These are phyloP conservation scores for Pichia cactophila DNA, from an alignment of 1,139 yeast genomes.

Conservation along the genomic window DNA sequence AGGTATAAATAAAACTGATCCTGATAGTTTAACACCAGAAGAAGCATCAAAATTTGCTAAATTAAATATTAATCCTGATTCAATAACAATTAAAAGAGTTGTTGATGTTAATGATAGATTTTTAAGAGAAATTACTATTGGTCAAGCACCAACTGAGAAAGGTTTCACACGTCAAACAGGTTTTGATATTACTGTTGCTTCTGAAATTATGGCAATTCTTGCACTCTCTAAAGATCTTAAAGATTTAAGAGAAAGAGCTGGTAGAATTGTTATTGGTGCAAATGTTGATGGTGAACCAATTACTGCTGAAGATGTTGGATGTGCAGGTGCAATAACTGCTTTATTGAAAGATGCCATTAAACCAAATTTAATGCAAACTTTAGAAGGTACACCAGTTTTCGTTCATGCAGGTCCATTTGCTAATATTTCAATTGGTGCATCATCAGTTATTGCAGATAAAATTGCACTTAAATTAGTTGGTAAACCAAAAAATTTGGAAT, in stretches of 20 bases:
- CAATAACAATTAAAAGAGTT: slow-evolving; percentile 69
- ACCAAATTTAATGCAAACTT: slow-evolving; percentile 78
- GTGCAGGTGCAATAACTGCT: slow-evolving; percentile 78
- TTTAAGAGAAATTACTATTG: slow-evolving; percentile 66
- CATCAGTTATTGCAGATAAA: slow-evolving; percentile 72
- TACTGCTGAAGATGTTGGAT: slow-evolving; percentile 72
- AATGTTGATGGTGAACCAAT: slow-evolving; percentile 56
- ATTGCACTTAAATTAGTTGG: slow-evolving; percentile 62
- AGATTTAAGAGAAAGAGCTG: slow-evolving; percentile 65
- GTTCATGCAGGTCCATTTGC: slow-evolving; percentile 88
- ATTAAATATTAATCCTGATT: slow-evolving; percentile 62
- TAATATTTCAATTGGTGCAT: slow-evolving; percentile 78
- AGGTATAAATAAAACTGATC: slow-evolving; percentile 59
- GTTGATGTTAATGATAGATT: slow-evolving; percentile 78
- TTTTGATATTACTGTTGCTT: slow-evolving; percentile 77
- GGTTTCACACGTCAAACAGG: slow-evolving; percentile 67
- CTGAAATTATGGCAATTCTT: slow-evolving; percentile 74
- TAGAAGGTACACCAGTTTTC: slow-evolving; percentile 79
- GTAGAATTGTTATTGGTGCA: slow-evolving; percentile 64
- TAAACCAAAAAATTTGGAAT: slow-evolving; percentile 30
- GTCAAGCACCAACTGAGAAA: slow-evolving; percentile 73
- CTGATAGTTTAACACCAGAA: slow-evolving; percentile 60
- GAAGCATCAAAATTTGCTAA: slow-evolving; percentile 57
- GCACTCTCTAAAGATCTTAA: slow-evolving; percentile 61
- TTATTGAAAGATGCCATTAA: slow-evolving; percentile 73